Percentiles rank a stretch among this genome's conserved stretches.
These are phyloP conservation scores for Fusarium oxysporum DNA, from an alignment of 2,329 filamentous ascomycete genomes.

Conservation along the genomic window DNA sequence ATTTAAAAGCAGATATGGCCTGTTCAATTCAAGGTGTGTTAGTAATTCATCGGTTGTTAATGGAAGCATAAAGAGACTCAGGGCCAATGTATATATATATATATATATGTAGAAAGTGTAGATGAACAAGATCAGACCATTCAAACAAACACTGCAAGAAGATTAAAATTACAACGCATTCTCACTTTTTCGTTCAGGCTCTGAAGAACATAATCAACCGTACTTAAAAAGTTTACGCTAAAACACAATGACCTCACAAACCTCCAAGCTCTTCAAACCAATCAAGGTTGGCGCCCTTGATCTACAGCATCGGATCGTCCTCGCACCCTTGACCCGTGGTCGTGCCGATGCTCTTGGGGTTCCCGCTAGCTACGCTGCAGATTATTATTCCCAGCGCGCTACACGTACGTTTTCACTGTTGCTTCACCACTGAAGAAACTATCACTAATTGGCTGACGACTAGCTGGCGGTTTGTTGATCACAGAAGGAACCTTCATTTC, in stretches of 20 bases:
- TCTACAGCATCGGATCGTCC: conserved; percentile 59
- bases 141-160: too few relatives aligned
- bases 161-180: too few relatives aligned
- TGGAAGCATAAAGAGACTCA: neutral
- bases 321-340: conserved; percentile 69
- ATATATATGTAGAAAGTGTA: neutral
- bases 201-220: too few relatives aligned
- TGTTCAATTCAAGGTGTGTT: neutral
- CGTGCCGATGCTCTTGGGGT: conserved; percentile 53
- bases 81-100: neutral
- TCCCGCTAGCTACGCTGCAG: conserved; percentile 50
- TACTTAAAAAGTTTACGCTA: neutral
- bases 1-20: neutral
- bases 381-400: conserved; percentile 61
- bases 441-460: accelerated
- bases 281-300: conserved; percentile 52
- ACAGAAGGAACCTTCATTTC: conserved; percentile 59
- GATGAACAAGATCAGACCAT: neutral
- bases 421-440: accelerated
- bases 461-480: conserved; percentile 57
- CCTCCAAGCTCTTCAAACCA: conserved; percentile 54
- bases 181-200: too few relatives aligned
- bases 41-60: neutral
- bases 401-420: conserved; percentile 24
- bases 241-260: neutral